Percentiles rank a stretch among this genome's conserved stretches.
phyloP scores from a whole-genome alignment of 768 basidiomycete genomes.

The Lactarius evosmus region DNA sequence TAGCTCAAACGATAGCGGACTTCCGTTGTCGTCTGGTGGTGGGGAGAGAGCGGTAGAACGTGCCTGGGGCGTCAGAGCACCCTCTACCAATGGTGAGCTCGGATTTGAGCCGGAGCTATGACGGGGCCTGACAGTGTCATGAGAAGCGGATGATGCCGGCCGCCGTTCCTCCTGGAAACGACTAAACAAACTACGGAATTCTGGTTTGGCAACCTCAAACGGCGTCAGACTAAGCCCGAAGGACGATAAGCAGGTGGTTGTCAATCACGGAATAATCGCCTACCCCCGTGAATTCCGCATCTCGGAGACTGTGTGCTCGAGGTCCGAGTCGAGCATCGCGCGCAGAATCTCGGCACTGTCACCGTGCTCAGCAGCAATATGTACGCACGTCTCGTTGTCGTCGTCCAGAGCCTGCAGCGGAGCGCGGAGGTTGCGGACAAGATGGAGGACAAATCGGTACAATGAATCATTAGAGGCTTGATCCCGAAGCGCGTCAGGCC shows the following conservation, averaged over 20 bases:
- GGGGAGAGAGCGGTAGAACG: conserved; percentile 20
- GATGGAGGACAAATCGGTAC: conserved; percentile 60
- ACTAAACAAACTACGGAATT: conserved; percentile 62
- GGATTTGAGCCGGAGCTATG: conserved; percentile 47
- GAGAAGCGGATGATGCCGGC: conserved; percentile 52
- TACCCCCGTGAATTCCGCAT: conserved; percentile 72
- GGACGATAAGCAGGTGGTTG: conserved; percentile 1
- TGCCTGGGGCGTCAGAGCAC: conserved; percentile 9
- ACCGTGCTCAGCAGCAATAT: conserved; percentile 75
- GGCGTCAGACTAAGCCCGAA: conserved; percentile 54
- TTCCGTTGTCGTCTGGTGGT: conserved; percentile 40
- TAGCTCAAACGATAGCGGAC: conserved; percentile 39
- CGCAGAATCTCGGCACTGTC: conserved; percentile 58
- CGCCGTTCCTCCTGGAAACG: conserved; percentile 47
- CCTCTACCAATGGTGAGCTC: conserved; percentile 44
- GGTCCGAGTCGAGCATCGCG: conserved; percentile 64
- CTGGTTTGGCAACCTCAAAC: conserved; percentile 61
- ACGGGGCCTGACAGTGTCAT: conserved; percentile 45
- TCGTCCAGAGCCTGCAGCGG: conserved; percentile 64
- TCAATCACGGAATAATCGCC: conserved; percentile 31
- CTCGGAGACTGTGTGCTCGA: conserved; percentile 50
- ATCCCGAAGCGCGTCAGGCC: conserved; percentile 26
- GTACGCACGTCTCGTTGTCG: conserved; percentile 73
- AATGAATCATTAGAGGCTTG: conserved; percentile 30
- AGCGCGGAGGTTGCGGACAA: conserved; percentile 65